Percentiles rank a stretch among this genome's conserved stretches.
Evolutionary conservation across 176 grass and related monocot genomes (phyloP).

Genomic region (Bolboschoenus planiculmis): DNA sequence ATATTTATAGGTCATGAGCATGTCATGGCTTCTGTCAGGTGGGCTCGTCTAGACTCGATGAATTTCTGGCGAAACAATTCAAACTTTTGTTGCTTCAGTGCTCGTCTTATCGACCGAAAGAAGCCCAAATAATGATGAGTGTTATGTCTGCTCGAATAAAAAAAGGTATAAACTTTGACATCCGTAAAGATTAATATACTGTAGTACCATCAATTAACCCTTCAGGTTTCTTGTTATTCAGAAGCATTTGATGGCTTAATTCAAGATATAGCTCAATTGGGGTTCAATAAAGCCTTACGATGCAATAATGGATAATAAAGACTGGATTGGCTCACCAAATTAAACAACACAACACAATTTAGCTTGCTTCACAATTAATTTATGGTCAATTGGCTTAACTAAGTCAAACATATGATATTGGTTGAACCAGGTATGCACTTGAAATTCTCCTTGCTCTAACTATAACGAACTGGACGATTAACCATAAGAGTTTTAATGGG

Average conservation of each 20-base stretch:
- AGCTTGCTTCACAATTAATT: neutral
- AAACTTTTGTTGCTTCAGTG: conserved; percentile 59
- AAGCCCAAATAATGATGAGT: conserved; percentile 88
- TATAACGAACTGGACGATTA: neutral
- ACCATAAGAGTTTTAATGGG: neutral
- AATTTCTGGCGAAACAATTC: conserved; percentile 51
- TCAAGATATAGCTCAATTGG: neutral
- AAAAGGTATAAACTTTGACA: neutral
- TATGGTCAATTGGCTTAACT: neutral
- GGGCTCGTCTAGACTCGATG: conserved; percentile 39
- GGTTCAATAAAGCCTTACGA: neutral
- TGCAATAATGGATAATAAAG: neutral
- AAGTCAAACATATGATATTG: neutral
- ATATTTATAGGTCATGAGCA: conserved; percentile 18
- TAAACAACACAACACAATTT: neutral
- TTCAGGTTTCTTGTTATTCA: neutral
- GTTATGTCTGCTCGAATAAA: conserved; percentile 59
- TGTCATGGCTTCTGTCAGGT: conserved; percentile 30
- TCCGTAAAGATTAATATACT: neutral
- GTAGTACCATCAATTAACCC: neutral
- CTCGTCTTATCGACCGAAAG: conserved; percentile 51
- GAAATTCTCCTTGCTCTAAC: neutral
- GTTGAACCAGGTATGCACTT: neutral
- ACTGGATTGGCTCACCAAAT: neutral
- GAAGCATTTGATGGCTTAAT: neutral